Conservation (phyloP, 176 grass and related monocot genomes). For the Cenchrus purpureus region DNA sequence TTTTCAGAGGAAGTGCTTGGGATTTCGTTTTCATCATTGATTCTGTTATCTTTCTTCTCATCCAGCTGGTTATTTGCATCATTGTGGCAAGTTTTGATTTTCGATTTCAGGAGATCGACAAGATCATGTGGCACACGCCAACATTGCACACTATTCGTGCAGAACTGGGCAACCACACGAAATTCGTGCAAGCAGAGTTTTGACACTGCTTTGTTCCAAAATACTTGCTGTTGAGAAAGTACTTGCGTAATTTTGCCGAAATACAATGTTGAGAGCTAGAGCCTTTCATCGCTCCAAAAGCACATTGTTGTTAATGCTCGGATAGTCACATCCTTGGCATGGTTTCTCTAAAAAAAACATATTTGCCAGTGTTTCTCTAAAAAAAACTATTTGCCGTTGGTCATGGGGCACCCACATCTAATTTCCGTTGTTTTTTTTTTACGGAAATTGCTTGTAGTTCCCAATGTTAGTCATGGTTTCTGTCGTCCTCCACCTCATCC, state of each 20-base stretch:
- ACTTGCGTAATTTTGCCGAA: background rate
- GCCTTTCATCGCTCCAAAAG: background rate
- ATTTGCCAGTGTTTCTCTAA: background rate
- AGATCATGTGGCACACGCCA: constrained; percentile 48
- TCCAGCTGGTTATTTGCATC: constrained; percentile 23
- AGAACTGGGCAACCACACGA: no score
- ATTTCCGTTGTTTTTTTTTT: background rate
- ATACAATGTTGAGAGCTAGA: background rate
- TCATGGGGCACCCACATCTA: background rate
- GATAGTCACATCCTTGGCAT: background rate
- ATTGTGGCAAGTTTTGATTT: constrained; percentile 36
- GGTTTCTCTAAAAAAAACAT: background rate
- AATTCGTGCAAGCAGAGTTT: no score
- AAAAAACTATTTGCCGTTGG: background rate
- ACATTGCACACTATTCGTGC: background rate
- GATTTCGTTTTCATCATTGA: background rate
- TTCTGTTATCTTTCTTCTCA: constrained; percentile 41
- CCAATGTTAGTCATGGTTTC: background rate
- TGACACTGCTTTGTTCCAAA: no score
- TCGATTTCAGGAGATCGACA: constrained; percentile 47
- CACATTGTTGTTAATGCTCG: background rate
- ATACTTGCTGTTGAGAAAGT: no score
- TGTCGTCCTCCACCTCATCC: constrained; percentile 14
- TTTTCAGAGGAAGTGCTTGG: background rate
- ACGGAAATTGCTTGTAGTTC: background rate